phyloP scores from a whole-genome alignment of 2,329 filamentous ascomycete genomes.

The Parasarocladium wereldwijsianum region DNA sequence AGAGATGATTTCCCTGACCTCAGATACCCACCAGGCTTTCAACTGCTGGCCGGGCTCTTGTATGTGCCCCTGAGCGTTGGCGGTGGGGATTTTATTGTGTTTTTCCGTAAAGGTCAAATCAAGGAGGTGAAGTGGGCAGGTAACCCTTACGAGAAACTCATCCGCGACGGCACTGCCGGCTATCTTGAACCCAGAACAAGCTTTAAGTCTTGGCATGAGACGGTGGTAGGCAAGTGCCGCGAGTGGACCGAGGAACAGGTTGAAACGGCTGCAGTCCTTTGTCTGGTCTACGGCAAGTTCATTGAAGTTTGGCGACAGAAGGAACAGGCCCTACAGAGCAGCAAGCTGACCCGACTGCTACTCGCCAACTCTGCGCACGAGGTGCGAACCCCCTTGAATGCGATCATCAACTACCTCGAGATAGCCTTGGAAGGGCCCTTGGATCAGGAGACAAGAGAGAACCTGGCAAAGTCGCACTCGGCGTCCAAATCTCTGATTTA shows the following conservation, averaged over 20 bases:
- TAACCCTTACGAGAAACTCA: slow-evolving; percentile 68
- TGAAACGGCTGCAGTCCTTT: slow-evolving; percentile 77
- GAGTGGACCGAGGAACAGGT: slow-evolving; percentile 85
- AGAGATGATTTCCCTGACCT: slow-evolving; percentile 67
- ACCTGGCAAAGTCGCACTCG: slow-evolving; percentile 70
- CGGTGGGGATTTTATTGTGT: slow-evolving; percentile 77
- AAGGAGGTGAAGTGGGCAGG: slow-evolving; percentile 75
- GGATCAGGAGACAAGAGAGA: slow-evolving; percentile 72
- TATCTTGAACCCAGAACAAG: slow-evolving; percentile 67
- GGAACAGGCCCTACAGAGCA: slow-evolving; percentile 68
- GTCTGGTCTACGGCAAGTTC: slow-evolving; percentile 73
- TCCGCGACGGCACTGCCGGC: slow-evolving; percentile 56
- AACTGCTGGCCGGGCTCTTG: slow-evolving; percentile 61
- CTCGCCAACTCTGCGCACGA: slow-evolving; percentile 85
- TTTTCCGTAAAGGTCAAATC: slow-evolving; percentile 66
- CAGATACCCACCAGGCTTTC: slow-evolving; percentile 64
- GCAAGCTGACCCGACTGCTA: slow-evolving; percentile 62
- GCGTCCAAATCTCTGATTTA: slow-evolving; percentile 88
- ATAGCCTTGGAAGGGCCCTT: slow-evolving; percentile 73
- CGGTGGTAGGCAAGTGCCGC: slow-evolving; percentile 63
- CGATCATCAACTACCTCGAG: slow-evolving; percentile 89
- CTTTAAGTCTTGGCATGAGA: slow-evolving; percentile 73
- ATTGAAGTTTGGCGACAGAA: slow-evolving; percentile 91
- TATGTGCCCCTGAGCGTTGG: slow-evolving; percentile 66
- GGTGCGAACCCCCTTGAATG: slow-evolving; percentile 79